Evolutionary conservation across 257 asterid genomes (phyloP).

Genomic region (Linaria vulgaris): DNA sequence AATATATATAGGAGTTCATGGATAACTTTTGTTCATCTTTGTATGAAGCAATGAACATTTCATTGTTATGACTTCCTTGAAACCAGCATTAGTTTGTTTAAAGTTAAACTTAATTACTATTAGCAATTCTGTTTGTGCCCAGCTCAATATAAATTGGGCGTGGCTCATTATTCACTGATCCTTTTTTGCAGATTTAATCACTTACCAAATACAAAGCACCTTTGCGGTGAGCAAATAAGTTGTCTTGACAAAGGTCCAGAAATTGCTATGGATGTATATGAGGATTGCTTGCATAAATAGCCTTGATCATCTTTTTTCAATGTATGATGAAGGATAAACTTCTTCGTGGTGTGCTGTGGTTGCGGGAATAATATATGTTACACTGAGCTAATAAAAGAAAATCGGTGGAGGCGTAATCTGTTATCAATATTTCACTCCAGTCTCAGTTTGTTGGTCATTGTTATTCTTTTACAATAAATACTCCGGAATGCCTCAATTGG

Average conservation of each 20-base stretch:
- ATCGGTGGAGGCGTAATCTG: background rate
- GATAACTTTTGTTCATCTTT: background rate
- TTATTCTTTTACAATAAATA: background rate
- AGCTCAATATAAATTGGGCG: constrained; percentile 39
- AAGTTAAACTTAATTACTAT: background rate
- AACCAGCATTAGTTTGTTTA: constrained; percentile 16
- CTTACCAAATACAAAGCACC: too few species aligned
- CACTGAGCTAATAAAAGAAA: background rate
- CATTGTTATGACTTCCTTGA: constrained; percentile 7
- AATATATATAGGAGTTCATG: background rate
- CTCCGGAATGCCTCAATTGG: background rate
- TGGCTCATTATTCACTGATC: constrained; percentile 48
- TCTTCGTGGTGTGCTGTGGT: background rate
- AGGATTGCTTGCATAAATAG: background rate
- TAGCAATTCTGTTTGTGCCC: constrained; percentile 30
- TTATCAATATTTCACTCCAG: background rate
- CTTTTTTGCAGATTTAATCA: constrained; percentile 70
- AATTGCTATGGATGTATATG: constrained; percentile 11
- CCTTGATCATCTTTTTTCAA: background rate
- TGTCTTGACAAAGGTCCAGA: constrained; percentile 23
- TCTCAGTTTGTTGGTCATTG: background rate
- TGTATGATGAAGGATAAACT: background rate
- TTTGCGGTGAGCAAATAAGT: constrained; percentile 40
- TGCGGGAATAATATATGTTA: background rate
- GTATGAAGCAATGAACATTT: constrained; percentile 18